phyloP scores from a whole-genome alignment of 1,139 yeast species.

The Sugiyamaella neomexicana region DNA sequence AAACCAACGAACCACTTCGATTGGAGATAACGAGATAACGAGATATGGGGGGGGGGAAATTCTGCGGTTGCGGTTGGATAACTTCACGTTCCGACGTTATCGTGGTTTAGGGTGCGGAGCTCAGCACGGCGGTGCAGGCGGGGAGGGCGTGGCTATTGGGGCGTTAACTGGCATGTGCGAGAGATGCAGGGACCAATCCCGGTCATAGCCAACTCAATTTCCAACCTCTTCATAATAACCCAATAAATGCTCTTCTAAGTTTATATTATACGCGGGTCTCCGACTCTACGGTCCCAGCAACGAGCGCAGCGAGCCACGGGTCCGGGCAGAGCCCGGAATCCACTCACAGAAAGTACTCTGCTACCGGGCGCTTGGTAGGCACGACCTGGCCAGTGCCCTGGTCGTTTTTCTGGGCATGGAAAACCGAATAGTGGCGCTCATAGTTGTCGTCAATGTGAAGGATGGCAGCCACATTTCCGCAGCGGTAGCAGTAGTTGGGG shows the following conservation, averaged over 20 bases:
- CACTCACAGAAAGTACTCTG: constrained; percentile 65
- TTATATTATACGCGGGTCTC: no score
- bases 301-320: no score
- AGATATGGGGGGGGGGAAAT: not conserved
- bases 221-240: no score
- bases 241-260: no score
- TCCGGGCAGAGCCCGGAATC: not conserved
- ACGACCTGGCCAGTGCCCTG: constrained; percentile 51
- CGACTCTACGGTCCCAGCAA: no score
- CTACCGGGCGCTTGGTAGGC: constrained; percentile 70
- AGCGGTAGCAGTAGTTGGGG: constrained; percentile 91
- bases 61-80: constrained; percentile 2
- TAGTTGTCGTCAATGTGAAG: constrained; percentile 73
- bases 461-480: constrained; percentile 94
- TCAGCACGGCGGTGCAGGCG: not conserved
- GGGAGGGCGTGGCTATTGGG: not conserved
- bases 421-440: constrained; percentile 72
- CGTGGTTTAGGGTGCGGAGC: constrained; percentile 8
- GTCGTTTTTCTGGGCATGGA: constrained; percentile 77
- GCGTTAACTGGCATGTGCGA: not conserved
- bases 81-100: constrained; percentile 10
- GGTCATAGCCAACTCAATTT: no score
- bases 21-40: not conserved
- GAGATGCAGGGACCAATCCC: not conserved
- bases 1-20: not conserved